A percentile compares a stretch with the other conserved stretches of the same genome.
These are phyloP conservation scores for Globisporangium cystogenes DNA, from an alignment of 352 stramenopile genomes.

Conservation along the genomic window DNA sequence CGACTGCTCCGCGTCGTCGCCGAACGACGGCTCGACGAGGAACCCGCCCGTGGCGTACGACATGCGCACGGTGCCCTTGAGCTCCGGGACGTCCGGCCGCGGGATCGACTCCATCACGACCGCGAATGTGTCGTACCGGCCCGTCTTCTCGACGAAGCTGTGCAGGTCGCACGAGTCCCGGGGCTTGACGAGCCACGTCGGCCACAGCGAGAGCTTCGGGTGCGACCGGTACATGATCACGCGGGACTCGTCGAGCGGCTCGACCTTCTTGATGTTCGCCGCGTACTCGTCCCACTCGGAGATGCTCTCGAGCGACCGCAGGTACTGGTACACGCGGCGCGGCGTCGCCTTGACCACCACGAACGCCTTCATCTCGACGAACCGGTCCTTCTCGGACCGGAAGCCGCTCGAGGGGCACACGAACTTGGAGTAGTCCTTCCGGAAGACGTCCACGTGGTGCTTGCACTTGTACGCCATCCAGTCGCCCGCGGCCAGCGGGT, in stretches of 20 bases:
- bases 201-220: slow-evolving; percentile 69
- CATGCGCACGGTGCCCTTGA: slow-evolving; percentile 68
- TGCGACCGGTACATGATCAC: slow-evolving; percentile 68
- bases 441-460: slow-evolving; percentile 32
- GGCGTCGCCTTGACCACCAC: slow-evolving; percentile 42
- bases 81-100: slow-evolving; percentile 55
- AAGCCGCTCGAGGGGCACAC: slow-evolving; percentile 8
- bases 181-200: slow-evolving; percentile 72
- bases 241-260: slow-evolving; percentile 58
- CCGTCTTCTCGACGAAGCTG: slow-evolving; percentile 69
- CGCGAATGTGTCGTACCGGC: slow-evolving; percentile 49
- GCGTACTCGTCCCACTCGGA: slow-evolving; percentile 31
- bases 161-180: slow-evolving; percentile 78
- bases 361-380: slow-evolving; percentile 74
- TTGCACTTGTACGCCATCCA: slow-evolving; percentile 49
- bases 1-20: slow-evolving; percentile 17
- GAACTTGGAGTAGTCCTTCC: slow-evolving; percentile 15
- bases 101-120: slow-evolving; percentile 69
- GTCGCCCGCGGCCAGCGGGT: slow-evolving; percentile 21
- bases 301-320: slow-evolving; percentile 39
- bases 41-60: slow-evolving; percentile 67
- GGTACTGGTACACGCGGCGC: slow-evolving; percentile 48
- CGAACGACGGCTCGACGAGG: slow-evolving; percentile 46
- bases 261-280: slow-evolving; percentile 37
- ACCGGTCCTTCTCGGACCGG: slow-evolving; percentile 28